Percentiles rank a stretch among this genome's conserved stretches.
These are phyloP conservation scores for Mycena amicta DNA, from an alignment of 768 basidiomycete species.

Conservation along the genomic window DNA sequence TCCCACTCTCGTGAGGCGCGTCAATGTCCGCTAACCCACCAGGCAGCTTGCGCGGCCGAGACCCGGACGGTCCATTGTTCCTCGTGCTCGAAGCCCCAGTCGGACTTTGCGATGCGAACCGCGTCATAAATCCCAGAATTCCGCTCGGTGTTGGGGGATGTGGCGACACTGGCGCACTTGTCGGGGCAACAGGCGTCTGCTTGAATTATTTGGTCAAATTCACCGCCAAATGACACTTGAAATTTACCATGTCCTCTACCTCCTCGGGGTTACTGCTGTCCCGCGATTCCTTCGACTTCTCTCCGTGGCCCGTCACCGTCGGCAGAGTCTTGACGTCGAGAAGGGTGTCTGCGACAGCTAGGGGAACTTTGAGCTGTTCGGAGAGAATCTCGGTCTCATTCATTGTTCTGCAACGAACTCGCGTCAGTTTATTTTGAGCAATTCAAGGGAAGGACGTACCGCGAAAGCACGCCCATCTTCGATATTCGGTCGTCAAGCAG, in stretches of 20 bases:
- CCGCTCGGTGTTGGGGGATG: constrained; percentile 31
- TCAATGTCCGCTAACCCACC: constrained; percentile 39
- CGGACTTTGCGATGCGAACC: constrained; percentile 43
- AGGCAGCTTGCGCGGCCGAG: constrained; percentile 36
- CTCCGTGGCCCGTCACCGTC: constrained; percentile 15
- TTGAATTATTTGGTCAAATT: constrained; percentile 26
- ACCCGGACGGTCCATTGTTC: neutral
- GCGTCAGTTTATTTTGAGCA: constrained; percentile 13
- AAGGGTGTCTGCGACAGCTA: constrained; percentile 63
- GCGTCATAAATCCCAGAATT: constrained; percentile 59
- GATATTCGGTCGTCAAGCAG: constrained; percentile 69
- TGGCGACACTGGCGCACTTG: constrained; percentile 15
- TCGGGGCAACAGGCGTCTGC: constrained; percentile 24
- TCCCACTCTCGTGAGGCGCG: constrained; percentile 22
- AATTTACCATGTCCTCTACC: constrained; percentile 25
- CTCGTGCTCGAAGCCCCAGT: constrained; percentile 25
- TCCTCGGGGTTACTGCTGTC: constrained; percentile 22
- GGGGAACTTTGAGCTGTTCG: constrained; percentile 58
- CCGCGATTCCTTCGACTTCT: constrained; percentile 27
- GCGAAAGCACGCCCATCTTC: constrained; percentile 67
- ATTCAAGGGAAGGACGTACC: constrained; percentile 42
- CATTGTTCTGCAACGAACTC: constrained; percentile 46
- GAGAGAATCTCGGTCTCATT: constrained; percentile 62
- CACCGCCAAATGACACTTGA: constrained; percentile 8
- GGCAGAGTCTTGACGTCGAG: constrained; percentile 38